Evolutionary conservation across 805 yeast species (phyloP).

Genomic region (Schizosaccharomyces octosporus): DNA sequence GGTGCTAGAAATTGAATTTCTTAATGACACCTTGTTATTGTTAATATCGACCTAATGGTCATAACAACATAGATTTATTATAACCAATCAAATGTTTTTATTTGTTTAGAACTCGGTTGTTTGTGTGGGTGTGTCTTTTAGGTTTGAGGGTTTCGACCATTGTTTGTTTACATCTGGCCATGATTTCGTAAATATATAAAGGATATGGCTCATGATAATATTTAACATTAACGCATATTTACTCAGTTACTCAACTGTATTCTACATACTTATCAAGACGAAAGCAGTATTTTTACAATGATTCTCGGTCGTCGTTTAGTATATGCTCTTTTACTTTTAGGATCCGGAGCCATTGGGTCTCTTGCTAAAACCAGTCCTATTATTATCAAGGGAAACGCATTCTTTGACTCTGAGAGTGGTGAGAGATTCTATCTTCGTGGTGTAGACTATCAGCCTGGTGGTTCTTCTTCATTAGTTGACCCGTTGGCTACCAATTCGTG

Average conservation of each 20-base stretch:
- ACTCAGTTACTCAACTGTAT: too few relatives aligned
- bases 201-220: too few relatives aligned
- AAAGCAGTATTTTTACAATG: too few relatives aligned
- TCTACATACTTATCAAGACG: too few relatives aligned
- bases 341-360: not conserved
- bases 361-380: slow-evolving; percentile 28
- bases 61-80: too few relatives aligned
- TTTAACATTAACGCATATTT: too few relatives aligned
- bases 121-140: too few relatives aligned
- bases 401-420: slow-evolving; percentile 47
- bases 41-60: too few relatives aligned
- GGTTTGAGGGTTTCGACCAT: not conserved
- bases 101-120: not conserved
- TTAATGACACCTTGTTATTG: too few relatives aligned
- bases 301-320: not conserved
- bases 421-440: slow-evolving; percentile 66
- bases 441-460: slow-evolving; percentile 91
- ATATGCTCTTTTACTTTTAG: not conserved
- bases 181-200: too few relatives aligned
- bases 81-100: not conserved
- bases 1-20: not conserved
- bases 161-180: not conserved
- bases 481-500: slow-evolving; percentile 62
- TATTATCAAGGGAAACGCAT: slow-evolving; percentile 40
- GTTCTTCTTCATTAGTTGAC: slow-evolving; percentile 57